phyloP scores from a whole-genome alignment of 441 rosid species.

The Arabidopsis hybrid region DNA sequence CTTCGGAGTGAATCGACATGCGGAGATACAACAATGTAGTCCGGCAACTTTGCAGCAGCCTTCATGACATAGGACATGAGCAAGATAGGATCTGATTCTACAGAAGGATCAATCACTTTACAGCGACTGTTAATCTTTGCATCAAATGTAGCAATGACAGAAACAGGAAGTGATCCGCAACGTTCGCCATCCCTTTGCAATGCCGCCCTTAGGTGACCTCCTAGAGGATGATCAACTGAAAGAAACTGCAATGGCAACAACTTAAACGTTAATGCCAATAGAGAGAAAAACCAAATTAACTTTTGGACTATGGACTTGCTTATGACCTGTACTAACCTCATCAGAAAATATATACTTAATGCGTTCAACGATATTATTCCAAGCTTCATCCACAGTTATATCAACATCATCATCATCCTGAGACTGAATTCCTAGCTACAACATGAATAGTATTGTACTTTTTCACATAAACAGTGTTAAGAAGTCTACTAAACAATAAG shows the following conservation, averaged over 20 bases:
- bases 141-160: constrained; percentile 76
- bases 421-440: constrained; percentile 75
- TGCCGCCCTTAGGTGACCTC: constrained; percentile 82
- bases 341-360: constrained; percentile 65
- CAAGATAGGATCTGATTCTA: constrained; percentile 68
- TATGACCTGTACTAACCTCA: constrained; percentile 56
- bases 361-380: constrained; percentile 63
- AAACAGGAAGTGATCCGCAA: constrained; percentile 72
- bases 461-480: not conserved
- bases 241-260: constrained; percentile 60
- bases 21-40: constrained; percentile 52
- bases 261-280: constrained; percentile 18
- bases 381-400: constrained; percentile 64
- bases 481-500: constrained; percentile 3
- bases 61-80: constrained; percentile 60
- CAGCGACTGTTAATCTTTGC: constrained; percentile 67
- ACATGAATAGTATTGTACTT: constrained; percentile 1
- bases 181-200: constrained; percentile 64
- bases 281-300: not conserved
- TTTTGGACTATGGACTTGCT: not conserved
- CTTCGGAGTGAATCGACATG: constrained; percentile 60
- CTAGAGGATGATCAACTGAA: constrained; percentile 68
- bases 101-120: constrained; percentile 69
- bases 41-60: constrained; percentile 73
- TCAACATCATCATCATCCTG: constrained; percentile 44